A percentile compares a stretch with the other conserved stretches of the same genome.
Conservation (phyloP, 805 yeast genomes). For the Suhomyces sp. region DNA sequence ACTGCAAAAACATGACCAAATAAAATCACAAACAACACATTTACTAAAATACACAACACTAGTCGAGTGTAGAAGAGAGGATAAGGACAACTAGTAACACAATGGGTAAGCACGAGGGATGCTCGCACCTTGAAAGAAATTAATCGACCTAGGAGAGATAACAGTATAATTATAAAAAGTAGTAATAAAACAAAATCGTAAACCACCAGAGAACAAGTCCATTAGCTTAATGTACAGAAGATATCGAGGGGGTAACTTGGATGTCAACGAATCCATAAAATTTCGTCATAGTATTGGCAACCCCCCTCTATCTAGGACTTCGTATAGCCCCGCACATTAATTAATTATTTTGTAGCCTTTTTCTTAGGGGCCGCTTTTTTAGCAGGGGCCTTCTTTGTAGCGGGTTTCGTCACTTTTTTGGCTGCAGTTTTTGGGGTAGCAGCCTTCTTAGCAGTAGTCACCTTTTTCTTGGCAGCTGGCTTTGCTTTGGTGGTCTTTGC, state of each 20-base stretch:
- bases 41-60: conserved; percentile 2
- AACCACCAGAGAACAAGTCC: neutral
- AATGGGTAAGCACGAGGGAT: neutral
- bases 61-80: conserved; percentile 1
- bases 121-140: neutral
- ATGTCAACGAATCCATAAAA: neutral
- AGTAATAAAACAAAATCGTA: neutral
- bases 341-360: neutral
- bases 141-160: neutral
- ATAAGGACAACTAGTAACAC: neutral
- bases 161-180: neutral
- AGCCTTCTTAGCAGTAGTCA: conserved; percentile 13
- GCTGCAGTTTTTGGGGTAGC: conserved; percentile 10
- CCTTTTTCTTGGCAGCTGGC: conserved; percentile 17
- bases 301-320: neutral
- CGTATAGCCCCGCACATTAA: neutral
- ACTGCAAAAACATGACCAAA: conserved; percentile 2
- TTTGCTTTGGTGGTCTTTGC: conserved; percentile 13
- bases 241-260: neutral
- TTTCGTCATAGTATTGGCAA: neutral
- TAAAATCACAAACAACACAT: neutral
- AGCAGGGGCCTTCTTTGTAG: conserved; percentile 10
- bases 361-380: conserved; percentile 10
- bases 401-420: conserved; percentile 10
- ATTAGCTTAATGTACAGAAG: neutral